Conservation (phyloP, 169 alveolate genomes). For the Eimeria praecox region DNA sequence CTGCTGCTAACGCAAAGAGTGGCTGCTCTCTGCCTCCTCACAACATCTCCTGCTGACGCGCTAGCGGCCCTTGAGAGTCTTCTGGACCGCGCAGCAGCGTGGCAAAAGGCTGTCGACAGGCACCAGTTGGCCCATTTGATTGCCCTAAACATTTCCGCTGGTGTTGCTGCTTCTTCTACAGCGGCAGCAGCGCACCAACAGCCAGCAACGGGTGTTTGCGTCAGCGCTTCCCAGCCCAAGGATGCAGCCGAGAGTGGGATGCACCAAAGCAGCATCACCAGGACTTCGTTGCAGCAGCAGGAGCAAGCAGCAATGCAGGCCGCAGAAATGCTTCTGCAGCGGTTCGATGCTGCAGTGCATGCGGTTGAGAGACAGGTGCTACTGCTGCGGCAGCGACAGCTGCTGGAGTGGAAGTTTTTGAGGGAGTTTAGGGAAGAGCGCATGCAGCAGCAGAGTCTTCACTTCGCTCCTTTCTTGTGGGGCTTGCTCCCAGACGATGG, state of each 20-base stretch:
- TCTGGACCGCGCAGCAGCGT: conserved; percentile 79
- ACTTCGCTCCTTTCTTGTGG: conserved; percentile 76
- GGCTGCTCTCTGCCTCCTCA: conserved; percentile 43
- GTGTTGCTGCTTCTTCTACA: background rate
- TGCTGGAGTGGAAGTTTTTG: conserved; percentile 80
- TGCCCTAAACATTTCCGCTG: background rate
- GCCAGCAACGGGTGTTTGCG: background rate
- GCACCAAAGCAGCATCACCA: background rate
- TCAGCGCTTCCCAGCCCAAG: background rate
- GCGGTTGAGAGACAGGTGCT: conserved; percentile 80
- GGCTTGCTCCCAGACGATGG: conserved; percentile 36
- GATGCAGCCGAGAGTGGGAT: background rate
- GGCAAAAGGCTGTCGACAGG: conserved; percentile 71
- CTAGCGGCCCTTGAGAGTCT: conserved; percentile 79
- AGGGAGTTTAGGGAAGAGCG: conserved; percentile 78
- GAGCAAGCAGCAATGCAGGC: conserved; percentile 27
- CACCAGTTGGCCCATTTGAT: conserved; percentile 73
- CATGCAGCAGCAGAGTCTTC: conserved; percentile 58
- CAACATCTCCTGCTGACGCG: conserved; percentile 78
- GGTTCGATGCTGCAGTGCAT: conserved; percentile 71
- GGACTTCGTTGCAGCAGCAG: conserved; percentile 21
- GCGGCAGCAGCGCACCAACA: background rate
- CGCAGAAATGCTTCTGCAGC: conserved; percentile 47
- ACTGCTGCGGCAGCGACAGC: conserved; percentile 81
- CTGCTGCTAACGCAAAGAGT: conserved; percentile 57